These are phyloP conservation scores for Escovopsis sp. DNA, from an alignment of 2,329 filamentous ascomycete genomes.

Conservation along the genomic window DNA sequence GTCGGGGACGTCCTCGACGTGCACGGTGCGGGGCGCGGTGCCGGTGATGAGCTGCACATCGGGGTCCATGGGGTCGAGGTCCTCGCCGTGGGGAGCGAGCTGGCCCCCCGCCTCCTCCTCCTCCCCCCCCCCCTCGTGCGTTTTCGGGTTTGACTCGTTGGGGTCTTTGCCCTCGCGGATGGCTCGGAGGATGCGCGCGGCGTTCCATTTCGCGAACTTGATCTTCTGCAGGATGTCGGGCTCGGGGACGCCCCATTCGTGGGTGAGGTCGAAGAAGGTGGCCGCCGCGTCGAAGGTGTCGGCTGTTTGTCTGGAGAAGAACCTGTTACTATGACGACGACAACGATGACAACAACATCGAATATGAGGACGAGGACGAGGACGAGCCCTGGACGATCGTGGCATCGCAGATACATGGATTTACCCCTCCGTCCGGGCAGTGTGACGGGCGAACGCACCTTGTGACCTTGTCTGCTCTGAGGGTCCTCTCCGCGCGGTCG, in stretches of 20 bases:
- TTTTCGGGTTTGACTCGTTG: conserved; percentile 73
- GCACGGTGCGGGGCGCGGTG: conserved; percentile 36
- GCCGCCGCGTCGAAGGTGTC: conserved; percentile 87
- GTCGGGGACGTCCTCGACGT: conserved; percentile 39
- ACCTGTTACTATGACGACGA: too few species aligned
- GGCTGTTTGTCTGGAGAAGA: conserved; percentile 56
- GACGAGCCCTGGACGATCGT: too few species aligned
- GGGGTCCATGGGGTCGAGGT: conserved; percentile 5
- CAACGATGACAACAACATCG: too few species aligned
- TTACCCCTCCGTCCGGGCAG: background rate
- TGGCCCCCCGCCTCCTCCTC: conserved; percentile 7
- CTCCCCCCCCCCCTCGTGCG: too few species aligned
- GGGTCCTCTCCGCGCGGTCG: conserved; percentile 63
- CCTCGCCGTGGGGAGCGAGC: background rate
- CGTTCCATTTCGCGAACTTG: conserved; percentile 95
- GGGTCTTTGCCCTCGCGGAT: conserved; percentile 84
- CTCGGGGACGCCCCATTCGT: conserved; percentile 67
- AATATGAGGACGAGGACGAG: too few species aligned
- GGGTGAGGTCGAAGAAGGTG: conserved; percentile 78
- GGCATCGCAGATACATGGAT: background rate
- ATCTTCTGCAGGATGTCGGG: conserved; percentile 69
- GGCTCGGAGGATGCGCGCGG: conserved; percentile 76
- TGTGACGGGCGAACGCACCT: conserved; percentile 31
- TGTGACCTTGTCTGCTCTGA: conserved; percentile 71
- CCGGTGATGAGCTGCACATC: conserved; percentile 20